A percentile compares a stretch with the other conserved stretches of the same genome.
These are phyloP conservation scores for Cyclotella atomus DNA, from an alignment of 108 stramenopile genomes.

Conservation along the genomic window DNA sequence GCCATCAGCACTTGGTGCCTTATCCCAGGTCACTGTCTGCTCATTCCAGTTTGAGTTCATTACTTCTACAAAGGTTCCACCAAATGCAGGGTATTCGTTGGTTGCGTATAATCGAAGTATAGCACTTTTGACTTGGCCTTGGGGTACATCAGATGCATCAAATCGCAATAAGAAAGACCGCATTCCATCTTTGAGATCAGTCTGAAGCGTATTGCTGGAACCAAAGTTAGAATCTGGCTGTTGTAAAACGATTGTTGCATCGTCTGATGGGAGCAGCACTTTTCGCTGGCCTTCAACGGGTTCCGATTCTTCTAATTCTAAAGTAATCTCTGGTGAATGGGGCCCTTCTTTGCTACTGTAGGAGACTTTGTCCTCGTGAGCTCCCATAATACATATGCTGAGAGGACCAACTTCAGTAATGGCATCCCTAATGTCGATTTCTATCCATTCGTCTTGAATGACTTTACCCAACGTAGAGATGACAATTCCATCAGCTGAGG, in stretches of 20 bases:
- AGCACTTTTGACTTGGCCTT: conserved; percentile 39
- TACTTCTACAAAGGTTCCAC: conserved; percentile 42
- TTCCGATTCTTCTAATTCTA: conserved; percentile 25
- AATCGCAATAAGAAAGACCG: conserved; percentile 40
- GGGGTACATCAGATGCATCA: conserved; percentile 43
- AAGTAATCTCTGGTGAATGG: conserved; percentile 42
- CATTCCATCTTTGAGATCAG: conserved; percentile 41
- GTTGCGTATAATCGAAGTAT: conserved; percentile 33
- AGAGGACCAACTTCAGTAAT: conserved; percentile 45
- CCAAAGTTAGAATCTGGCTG: conserved; percentile 41
- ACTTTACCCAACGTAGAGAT: conserved; percentile 23
- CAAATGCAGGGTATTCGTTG: conserved; percentile 38
- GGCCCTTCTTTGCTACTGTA: conserved; percentile 49
- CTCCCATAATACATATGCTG: conserved; percentile 40
- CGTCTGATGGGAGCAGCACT: conserved; percentile 38
- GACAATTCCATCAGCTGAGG: conserved; percentile 27
- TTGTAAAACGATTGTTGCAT: conserved; percentile 38
- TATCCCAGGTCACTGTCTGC: conserved; percentile 41
- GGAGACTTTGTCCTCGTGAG: conserved; percentile 31
- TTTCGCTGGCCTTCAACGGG: conserved; percentile 25
- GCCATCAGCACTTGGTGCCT: conserved; percentile 42
- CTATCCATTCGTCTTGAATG: conserved; percentile 30
- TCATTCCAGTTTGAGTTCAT: conserved; percentile 39
- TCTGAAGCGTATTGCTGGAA: conserved; percentile 13
- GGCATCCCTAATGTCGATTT: conserved; percentile 36